Evolutionary conservation across 306 rosid species (phyloP).

Genomic region (Cajanus cajan): DNA sequence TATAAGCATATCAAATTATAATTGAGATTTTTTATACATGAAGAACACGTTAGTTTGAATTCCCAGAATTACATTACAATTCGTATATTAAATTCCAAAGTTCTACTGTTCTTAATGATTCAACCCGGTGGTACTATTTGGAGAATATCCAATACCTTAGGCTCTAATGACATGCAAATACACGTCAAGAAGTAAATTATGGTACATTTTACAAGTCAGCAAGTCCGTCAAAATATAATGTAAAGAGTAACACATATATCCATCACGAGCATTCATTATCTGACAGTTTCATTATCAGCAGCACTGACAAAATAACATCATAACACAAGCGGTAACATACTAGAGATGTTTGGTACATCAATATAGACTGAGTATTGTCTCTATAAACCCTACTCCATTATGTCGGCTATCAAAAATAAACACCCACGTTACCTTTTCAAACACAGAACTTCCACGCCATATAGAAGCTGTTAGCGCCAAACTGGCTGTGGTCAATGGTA

Average conservation of each 20-base stretch:
- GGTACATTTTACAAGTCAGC: background rate
- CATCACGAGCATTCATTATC: slow-evolving; percentile 46
- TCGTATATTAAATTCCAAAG: background rate
- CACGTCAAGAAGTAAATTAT: background rate
- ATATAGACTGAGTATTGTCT: slow-evolving; percentile 32
- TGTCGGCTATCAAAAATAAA: slow-evolving; percentile 40
- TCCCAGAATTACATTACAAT: background rate
- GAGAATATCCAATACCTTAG: background rate
- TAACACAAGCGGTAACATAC: slow-evolving; percentile 44
- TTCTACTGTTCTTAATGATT: background rate
- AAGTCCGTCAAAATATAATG: background rate
- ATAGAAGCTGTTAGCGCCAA: slow-evolving; percentile 50
- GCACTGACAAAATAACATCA: slow-evolving; percentile 36
- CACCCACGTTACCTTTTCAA: slow-evolving; percentile 31
- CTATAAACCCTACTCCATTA: slow-evolving; percentile 37
- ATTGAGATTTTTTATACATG: background rate
- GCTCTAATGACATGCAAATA: background rate
- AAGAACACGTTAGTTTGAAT: background rate
- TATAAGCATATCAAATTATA: background rate
- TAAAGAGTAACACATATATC: background rate
- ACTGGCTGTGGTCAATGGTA: slow-evolving; percentile 41
- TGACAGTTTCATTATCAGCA: slow-evolving; percentile 30
- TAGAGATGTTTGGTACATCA: slow-evolving; percentile 43
- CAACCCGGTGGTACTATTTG: background rate
- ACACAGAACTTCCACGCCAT: slow-evolving; percentile 40